Evolutionary conservation across 768 basidiomycete genomes (phyloP).

Genomic region (Neoboletus subvelutipes): DNA sequence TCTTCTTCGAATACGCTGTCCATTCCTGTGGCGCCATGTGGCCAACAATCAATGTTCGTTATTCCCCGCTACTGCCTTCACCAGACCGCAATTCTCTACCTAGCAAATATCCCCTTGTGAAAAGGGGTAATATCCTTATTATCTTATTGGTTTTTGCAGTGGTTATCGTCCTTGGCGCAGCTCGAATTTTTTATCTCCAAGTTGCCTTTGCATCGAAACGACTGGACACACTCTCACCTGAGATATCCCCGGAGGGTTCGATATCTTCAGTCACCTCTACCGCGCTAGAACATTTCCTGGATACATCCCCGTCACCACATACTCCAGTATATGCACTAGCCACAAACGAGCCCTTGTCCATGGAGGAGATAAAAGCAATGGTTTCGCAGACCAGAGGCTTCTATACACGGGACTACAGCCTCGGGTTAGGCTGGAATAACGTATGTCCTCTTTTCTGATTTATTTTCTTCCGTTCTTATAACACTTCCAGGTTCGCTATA

Average conservation of each 20-base stretch:
- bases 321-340: neutral
- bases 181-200: slow-evolving; percentile 13
- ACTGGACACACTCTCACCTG: slow-evolving; percentile 1
- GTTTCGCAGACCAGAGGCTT: slow-evolving; percentile 40
- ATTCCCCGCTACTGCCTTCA: slow-evolving; percentile 13
- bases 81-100: neutral
- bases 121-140: slow-evolving; percentile 12
- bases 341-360: slow-evolving; percentile 20
- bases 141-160: slow-evolving; percentile 1
- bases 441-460: slow-evolving; percentile 18
- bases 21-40: slow-evolving; percentile 12
- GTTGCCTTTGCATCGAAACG: slow-evolving; percentile 3
- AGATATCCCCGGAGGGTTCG: neutral
- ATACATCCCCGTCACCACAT: neutral
- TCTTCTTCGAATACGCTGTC: neutral
- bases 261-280: neutral
- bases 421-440: slow-evolving; percentile 49
- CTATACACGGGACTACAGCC: slow-evolving; percentile 42
- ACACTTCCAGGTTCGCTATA: slow-evolving; percentile 39
- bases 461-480: neutral
- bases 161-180: slow-evolving; percentile 10
- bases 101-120: slow-evolving; percentile 4
- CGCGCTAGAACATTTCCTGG: neutral
- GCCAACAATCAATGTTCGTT: slow-evolving; percentile 10
- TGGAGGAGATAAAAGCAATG: slow-evolving; percentile 35